A percentile compares a stretch with the other conserved stretches of the same genome.
Evolutionary conservation across 805 yeast genomes (phyloP).

Genomic region (Candida gorgasii): DNA sequence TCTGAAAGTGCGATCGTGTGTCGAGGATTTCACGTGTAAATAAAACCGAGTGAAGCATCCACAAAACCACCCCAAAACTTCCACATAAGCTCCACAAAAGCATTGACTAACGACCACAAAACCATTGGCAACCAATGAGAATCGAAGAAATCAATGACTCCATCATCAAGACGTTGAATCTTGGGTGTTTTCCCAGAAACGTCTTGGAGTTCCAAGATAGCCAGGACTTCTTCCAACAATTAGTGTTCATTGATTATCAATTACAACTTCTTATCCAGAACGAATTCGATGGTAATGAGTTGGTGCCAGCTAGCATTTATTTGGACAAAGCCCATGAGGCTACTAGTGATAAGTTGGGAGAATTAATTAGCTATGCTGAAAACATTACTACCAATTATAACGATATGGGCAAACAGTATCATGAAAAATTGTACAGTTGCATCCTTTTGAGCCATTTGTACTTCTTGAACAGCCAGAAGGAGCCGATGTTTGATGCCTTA

Average conservation of each 20-base stretch:
- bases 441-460: constrained; percentile 37
- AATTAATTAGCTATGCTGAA: constrained; percentile 27
- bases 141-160: constrained; percentile 29
- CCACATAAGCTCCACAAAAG: neutral
- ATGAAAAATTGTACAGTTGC: constrained; percentile 33
- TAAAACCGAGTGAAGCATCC: neutral
- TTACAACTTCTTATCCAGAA: constrained; percentile 32
- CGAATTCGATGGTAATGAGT: constrained; percentile 27
- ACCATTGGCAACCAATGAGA: constrained; percentile 19
- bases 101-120: neutral
- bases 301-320: constrained; percentile 16
- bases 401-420: constrained; percentile 22
- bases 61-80: neutral
- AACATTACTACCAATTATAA: constrained; percentile 28
- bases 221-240: constrained; percentile 32
- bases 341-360: constrained; percentile 22
- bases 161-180: constrained; percentile 26
- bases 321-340: constrained; percentile 7
- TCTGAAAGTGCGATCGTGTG: too few species aligned
- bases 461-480: constrained; percentile 26
- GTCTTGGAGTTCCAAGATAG: constrained; percentile 36
- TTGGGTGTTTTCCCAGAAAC: constrained; percentile 40
- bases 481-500: constrained; percentile 20
- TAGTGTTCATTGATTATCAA: constrained; percentile 39
- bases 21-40: neutral